Base-by-base conservation (phyloP, 352 stramenopile species). In the Phytophthora rubi region DNA sequence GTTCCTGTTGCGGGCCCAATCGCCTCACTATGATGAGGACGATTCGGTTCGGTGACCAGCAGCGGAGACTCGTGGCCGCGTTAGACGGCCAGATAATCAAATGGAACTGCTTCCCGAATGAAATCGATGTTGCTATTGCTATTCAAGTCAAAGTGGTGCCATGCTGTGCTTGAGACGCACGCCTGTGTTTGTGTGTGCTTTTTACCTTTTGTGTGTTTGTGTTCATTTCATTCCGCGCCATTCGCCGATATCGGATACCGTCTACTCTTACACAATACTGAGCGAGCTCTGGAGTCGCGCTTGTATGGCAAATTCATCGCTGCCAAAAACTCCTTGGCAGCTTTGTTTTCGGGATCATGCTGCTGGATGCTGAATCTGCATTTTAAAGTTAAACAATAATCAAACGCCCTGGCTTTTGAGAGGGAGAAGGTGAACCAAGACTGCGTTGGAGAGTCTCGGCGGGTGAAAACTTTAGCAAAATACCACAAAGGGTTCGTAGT, bases 1-100 rank as follows among this genome's bases (percentile, higher is more conserved):
- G 65, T 74, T 77, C 70, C 65, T 77, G 65, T 70, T 28, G 57
- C 28, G 35, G 28, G 65, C 70, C 60, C 70, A 74, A 69, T 73
- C 55, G 28, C 58, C 45, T 65, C 51, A 71, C 53, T 2, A 53
- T 48, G 33, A 65, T 65, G 56, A 72, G 35, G 26, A 28, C 45
- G 70, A 74, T 71, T 73, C 70, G 70, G 70, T 71, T 74, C 52
- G 23, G 35, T 37, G 71, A 60, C 47, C 48, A 75, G 66, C 66
- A 77, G 60, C 71, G 53, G 71, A 77, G 55, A 28, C 63, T 69
- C 47, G 51, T 45, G 52, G 49, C 60, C 54, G 53, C 39, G 23
- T 57, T 28, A 61, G 18, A 18, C 30, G 53, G 35, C 42, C 15
- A 18, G 45, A 59, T 26, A 57, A 62, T 69, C 23, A 58, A 66